Base-by-base conservation (phyloP, 805 yeast genomes). In the Isabelozyma gotoi region DNA sequence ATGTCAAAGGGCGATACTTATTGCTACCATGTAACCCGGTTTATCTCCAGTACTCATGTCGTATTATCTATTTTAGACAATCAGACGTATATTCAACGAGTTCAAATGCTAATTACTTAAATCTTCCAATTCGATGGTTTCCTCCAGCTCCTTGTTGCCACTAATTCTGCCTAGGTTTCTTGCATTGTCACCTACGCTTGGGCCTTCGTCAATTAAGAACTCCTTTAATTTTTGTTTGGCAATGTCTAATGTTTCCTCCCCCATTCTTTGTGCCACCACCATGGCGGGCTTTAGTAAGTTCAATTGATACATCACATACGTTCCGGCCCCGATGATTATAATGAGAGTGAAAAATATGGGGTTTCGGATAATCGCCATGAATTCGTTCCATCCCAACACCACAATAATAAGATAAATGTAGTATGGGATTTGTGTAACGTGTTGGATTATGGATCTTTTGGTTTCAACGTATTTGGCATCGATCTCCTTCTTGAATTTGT, bases 301-400 rank as follows among this genome's bases (percentile, higher is more conserved):
- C 60, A 85, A 72, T 44, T 75, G 77, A 58, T 87, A 84, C 46
- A 89, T 75, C 40, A 86, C 76, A 59, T 85, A 88, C 1, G 76
- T 59, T 1, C 80, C 85, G 0, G 86, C 88, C 1, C 77, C 77
- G 1, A 75, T 36, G 8, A 89, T 40, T 36, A 91, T 59, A 1
- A 78, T 54, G 39, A 90, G 60, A 5, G 86, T 73, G 50, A 91
- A 81, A 52, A 86, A 77, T n/a, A 92, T 55, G 41, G 99, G 97
- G 59, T 88, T 91, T 49, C 95, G 78, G 36, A 94, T 58, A 14
- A 94, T 80, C 7, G 94, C 85, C 85, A 90, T 78, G 52, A 94
- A 84, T 71, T 94, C 97, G 63, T 91, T 91, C 97, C 97, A 94
- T 7, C 99, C 99, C 17, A 94, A 71, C 3, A 87, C 81, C 2